A percentile compares a stretch with the other conserved stretches of the same genome.
Conservation (phyloP, 169 alveolate species). For the Perkinsus olseni region DNA sequence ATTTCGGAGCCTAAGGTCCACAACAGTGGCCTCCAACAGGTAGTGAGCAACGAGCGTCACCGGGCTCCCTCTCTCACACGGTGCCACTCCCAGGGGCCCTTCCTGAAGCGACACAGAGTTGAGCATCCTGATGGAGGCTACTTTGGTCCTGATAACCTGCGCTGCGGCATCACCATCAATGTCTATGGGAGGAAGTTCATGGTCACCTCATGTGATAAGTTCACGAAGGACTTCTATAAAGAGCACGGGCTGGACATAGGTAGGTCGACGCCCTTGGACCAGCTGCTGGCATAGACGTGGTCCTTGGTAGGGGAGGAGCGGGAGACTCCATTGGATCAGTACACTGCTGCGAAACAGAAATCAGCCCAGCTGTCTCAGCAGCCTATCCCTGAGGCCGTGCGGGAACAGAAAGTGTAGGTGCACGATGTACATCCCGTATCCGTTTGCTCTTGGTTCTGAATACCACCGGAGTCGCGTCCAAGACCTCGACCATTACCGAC, state of each 20-base stretch:
- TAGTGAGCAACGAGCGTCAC: background rate
- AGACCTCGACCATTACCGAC: too few relatives aligned
- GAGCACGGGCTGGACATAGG: conserved; percentile 38
- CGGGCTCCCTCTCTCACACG: too few relatives aligned
- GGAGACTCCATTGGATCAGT: background rate
- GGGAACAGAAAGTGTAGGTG: conserved; percentile 26
- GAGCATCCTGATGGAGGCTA: conserved; percentile 40
- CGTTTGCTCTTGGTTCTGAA: too few relatives aligned
- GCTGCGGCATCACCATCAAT: conserved; percentile 45
- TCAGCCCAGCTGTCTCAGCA: background rate
- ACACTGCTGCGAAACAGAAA: background rate
- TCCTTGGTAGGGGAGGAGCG: background rate
- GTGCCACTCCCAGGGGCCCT: conserved; percentile 68
- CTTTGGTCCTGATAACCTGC: conserved; percentile 57
- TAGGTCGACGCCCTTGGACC: too few relatives aligned
- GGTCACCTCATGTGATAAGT: conserved; percentile 61
- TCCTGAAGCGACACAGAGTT: conserved; percentile 54
- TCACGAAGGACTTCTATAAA: conserved; percentile 53
- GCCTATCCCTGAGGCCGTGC: background rate
- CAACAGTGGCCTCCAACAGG: conserved; percentile 42
- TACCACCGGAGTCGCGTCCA: too few relatives aligned
- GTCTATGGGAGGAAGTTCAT: conserved; percentile 63
- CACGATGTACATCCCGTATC: too few relatives aligned
- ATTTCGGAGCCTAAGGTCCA: conserved; percentile 60
- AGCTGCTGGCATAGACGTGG: background rate